A percentile compares a stretch with the other conserved stretches of the same genome.
These are phyloP conservation scores for Omphalotus guepiniiformis DNA, from an alignment of 768 basidiomycete genomes.

Conservation along the genomic window DNA sequence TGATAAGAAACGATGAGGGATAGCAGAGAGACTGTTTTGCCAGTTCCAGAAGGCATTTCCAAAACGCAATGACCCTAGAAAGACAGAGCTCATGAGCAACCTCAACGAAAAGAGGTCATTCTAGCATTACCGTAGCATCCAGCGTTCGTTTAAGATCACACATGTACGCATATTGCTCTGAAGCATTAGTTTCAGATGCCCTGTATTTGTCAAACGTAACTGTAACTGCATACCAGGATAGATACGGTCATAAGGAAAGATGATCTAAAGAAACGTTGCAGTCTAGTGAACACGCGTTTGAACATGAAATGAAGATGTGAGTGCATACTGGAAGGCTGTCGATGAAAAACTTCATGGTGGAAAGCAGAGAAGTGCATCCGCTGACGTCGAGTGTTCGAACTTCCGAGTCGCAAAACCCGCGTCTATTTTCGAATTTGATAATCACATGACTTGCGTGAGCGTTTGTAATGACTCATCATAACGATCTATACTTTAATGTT, in stretches of 20 bases:
- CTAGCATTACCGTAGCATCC: constrained; percentile 72
- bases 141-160: constrained; percentile 95
- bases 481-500: too few relatives aligned
- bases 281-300: too few relatives aligned
- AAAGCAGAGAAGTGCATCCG: too few relatives aligned
- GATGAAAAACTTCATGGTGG: constrained; percentile 73
- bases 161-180: constrained; percentile 99
- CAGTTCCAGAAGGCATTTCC: constrained; percentile 99
- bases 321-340: constrained; percentile 69
- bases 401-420: too few relatives aligned
- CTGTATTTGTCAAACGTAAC: constrained; percentile 10
- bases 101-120: too few relatives aligned
- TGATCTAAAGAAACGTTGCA: constrained; percentile 46
- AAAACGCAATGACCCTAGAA: constrained; percentile 95
- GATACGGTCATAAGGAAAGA: constrained; percentile 92
- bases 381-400: too few relatives aligned
- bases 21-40: constrained; percentile 95
- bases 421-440: too few relatives aligned
- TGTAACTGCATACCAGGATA: constrained; percentile 77
- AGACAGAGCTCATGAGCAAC: not conserved
- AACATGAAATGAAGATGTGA: too few relatives aligned
- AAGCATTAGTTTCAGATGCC: constrained; percentile 7
- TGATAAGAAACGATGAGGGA: constrained; percentile 98
- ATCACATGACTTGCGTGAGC: too few relatives aligned
- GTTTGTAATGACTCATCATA: too few relatives aligned